Conservation (phyloP, 2,329 filamentous ascomycete species). For the Tolypocladium sp. region DNA sequence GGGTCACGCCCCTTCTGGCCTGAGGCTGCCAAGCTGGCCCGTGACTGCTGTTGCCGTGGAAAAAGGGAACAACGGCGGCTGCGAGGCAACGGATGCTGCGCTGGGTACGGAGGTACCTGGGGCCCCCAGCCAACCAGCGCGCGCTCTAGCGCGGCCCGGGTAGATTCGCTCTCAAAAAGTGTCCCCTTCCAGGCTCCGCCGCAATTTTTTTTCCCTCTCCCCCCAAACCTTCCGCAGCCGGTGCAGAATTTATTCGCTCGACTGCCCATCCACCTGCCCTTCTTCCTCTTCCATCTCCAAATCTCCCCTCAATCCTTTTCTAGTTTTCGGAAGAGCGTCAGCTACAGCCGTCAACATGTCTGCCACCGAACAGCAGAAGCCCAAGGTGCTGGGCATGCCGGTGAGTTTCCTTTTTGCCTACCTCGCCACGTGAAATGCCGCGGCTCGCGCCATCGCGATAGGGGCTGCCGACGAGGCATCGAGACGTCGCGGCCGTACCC, state of each 20-base stretch:
- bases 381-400: slow-evolving; percentile 58
- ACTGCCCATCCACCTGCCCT: slow-evolving; percentile 26
- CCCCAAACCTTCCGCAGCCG: slow-evolving; percentile 34
- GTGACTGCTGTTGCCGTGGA: slow-evolving; percentile 21
- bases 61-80: slow-evolving; percentile 2
- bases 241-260: slow-evolving; percentile 36
- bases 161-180: slow-evolving; percentile 47
- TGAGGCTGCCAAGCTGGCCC: slow-evolving; percentile 19
- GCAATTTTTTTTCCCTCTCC: slow-evolving; percentile 40
- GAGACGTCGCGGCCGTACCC: slow-evolving; percentile 1
- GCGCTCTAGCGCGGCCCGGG: slow-evolving; percentile 28
- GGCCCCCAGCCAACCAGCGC: slow-evolving; percentile 6
- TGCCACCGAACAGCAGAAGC: slow-evolving; percentile 42
- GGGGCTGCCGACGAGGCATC: slow-evolving; percentile 6
- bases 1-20: slow-evolving; percentile 11
- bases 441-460: slow-evolving; percentile 12
- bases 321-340: slow-evolving; percentile 30
- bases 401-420: slow-evolving; percentile 34
- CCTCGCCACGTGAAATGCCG: slow-evolving; percentile 16
- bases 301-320: slow-evolving; percentile 56
- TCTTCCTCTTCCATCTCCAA: slow-evolving; percentile 34
- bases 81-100: neutral
- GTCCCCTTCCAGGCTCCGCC: slow-evolving; percentile 33
- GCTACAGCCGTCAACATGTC: slow-evolving; percentile 42
- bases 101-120: slow-evolving; percentile 1